Conservation (phyloP, 352 stramenopile species). For the Globisporangium viniferum region DNA sequence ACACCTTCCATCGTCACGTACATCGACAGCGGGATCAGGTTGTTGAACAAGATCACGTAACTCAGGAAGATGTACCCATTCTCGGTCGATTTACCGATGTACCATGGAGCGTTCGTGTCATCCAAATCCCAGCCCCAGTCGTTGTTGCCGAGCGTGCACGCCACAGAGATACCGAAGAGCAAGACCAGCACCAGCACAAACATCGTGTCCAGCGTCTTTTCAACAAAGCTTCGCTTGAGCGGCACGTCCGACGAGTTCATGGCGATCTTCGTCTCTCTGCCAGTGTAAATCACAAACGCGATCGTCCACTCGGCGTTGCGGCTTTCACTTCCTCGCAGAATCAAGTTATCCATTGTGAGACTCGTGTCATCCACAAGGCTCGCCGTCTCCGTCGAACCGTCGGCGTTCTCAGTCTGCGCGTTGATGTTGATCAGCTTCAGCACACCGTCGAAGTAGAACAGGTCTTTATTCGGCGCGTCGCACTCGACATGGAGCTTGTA, state of each 20-base stretch:
- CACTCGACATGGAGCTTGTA: constrained; percentile 71
- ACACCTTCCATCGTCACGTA: constrained; percentile 90
- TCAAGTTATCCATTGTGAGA: constrained; percentile 86
- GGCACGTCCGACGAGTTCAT: constrained; percentile 84
- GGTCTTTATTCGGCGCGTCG: constrained; percentile 79
- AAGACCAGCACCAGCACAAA: constrained; percentile 85
- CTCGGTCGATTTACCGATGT: constrained; percentile 48
- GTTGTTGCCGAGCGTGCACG: constrained; percentile 82
- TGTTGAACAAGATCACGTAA: constrained; percentile 90
- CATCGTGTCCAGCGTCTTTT: constrained; percentile 87
- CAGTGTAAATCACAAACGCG: constrained; percentile 83
- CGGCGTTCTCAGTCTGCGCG: constrained; percentile 16
- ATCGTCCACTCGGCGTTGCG: constrained; percentile 86
- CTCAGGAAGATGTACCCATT: constrained; percentile 89
- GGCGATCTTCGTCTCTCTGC: constrained; percentile 78
- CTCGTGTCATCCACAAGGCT: constrained; percentile 33
- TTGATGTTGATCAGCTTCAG: constrained; percentile 36
- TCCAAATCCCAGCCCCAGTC: constrained; percentile 75
- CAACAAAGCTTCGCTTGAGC: constrained; percentile 83
- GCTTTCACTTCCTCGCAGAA: constrained; percentile 81
- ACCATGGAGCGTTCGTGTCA: constrained; percentile 54
- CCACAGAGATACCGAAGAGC: constrained; percentile 82
- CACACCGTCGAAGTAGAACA: constrained; percentile 86
- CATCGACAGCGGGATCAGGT: constrained; percentile 95
- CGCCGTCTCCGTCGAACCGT: constrained; percentile 12